phyloP scores from a whole-genome alignment of 768 basidiomycete species.

The Scleroderma bovista region DNA sequence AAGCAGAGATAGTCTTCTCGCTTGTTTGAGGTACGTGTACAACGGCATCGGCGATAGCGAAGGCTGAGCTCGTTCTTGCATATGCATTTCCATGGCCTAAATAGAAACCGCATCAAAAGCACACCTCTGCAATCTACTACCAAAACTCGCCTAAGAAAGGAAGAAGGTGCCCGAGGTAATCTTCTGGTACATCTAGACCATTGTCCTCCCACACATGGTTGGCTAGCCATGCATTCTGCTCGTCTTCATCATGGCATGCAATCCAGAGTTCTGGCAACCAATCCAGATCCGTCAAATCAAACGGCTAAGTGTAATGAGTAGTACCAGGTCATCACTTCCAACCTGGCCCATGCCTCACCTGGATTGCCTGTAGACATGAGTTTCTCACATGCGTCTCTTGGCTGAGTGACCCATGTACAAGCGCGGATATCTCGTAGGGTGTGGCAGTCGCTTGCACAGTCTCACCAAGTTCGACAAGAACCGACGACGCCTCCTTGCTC shows the following conservation, averaged over 20 bases:
- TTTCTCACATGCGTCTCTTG: conserved; percentile 86
- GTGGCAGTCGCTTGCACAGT: conserved; percentile 66
- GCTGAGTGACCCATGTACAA: conserved; percentile 71
- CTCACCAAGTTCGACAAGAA: conserved; percentile 76
- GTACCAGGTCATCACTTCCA: no score
- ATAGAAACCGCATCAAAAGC: not conserved
- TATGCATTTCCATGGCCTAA: conserved; percentile 76
- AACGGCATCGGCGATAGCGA: conserved; percentile 72
- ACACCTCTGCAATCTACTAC: not conserved
- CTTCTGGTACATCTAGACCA: conserved; percentile 79
- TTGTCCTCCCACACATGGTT: conserved; percentile 91
- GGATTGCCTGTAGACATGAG: conserved; percentile 85
- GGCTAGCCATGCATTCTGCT: conserved; percentile 83
- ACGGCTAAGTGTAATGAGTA: conserved; percentile 47
- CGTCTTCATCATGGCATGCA: conserved; percentile 82
- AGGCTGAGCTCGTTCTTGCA: conserved; percentile 67
- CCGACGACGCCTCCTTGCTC: conserved; percentile 76
- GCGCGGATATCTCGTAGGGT: conserved; percentile 52
- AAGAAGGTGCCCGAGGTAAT: conserved; percentile 49
- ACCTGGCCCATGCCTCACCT: conserved; percentile 43
- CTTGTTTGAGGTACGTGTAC: conserved; percentile 62
- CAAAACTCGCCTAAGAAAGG: conserved; percentile 59
- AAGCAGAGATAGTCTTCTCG: conserved; percentile 38
- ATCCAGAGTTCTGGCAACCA: conserved; percentile 90
- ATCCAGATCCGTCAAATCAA: conserved; percentile 91